Base-by-base conservation (phyloP, 768 basidiomycete species). In the Termitomyces sp. region DNA sequence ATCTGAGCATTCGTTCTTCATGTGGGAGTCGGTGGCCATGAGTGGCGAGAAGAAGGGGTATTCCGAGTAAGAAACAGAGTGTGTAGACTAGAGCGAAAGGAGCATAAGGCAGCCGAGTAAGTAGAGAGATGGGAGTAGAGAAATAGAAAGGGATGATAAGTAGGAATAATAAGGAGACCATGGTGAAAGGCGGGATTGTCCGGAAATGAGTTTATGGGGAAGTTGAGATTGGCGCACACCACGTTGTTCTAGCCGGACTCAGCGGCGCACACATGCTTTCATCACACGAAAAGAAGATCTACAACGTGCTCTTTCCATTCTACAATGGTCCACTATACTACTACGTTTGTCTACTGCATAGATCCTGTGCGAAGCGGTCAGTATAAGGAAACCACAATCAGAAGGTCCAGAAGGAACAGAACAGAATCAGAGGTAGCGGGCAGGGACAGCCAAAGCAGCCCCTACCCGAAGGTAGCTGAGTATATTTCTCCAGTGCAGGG, bases 381-480 rank as follows among this genome's bases (percentile, higher is more conserved):
- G 45, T 52, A 50, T 46, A 43, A 44, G 45, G 36, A 32, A 48
- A 15, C 6, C 39, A 36, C 9, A 15, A 31, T 39, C 27, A 29
- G 25, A 38, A 42, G 23, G 36, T 51, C 31, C 6, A 43, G 39
- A 5, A 43, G 49, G 39, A 54, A 42, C 51, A 56, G 38, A 52
- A 63, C 35, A 48, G 59, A 58, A 56, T 73, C 72, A 72, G 62
- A 74, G 52, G 68, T 61, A 80, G 69, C 81, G 79, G 78, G 70
- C 68, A 56, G 63, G 63, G 64, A 65, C 71, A 60, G 65, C 75
- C 74, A 75, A 78, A 72, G 74, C 61, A 70, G 72, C 63, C 70
- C 70, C 68, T n/a, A 35, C 77, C 82, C 82, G 86, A 88, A 91
- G 89, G 89, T 90, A 90, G 88, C 88, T 90, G 89, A 91, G 89